Base-by-base conservation (phyloP, 305 asterid species). In the Vinca major region DNA sequence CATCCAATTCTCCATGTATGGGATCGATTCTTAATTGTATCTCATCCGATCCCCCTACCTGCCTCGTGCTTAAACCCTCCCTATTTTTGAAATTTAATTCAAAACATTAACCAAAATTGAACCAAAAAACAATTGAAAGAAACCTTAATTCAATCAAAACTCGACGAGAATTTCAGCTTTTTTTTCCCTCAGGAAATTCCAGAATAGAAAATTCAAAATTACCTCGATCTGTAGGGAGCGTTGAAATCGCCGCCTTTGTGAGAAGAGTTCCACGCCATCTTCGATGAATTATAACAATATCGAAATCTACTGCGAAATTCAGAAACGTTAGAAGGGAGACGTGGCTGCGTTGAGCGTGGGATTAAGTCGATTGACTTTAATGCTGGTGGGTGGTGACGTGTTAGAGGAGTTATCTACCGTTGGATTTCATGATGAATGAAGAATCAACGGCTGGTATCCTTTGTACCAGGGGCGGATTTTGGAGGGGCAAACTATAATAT, bases 1-100 rank as follows among this genome's bases (percentile, higher is more conserved):
- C 86, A 14, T 86, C 95, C 64, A 86, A 78, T 65, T 88, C 95
- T 5, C 77, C 85, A 8, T 83, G 80, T 72, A 80, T 73, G 44
- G 96, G 96, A 73, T 91, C 97, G 50, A 91, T 88, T 71, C 88
- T 85, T 81, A 86, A 73, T 80, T 91, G 96, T 62, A 91, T 80
- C 76, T 91, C 95, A 77, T 84, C 91, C 0, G 91, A 81, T 71
- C 75, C 80, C 8, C 84, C 88, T 73, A 43, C 85, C 70, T 84
- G 80, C 63, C 97, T 85, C 78, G 92, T 85, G 82, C 82, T 91
- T 69, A 91, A 81, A 56, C 97, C 96, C 62, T 82, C 92, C 33
- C 96, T 88, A 79, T 14, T 14, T 58, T 48, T 26, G 33, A 72
- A 69, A 70, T 82, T 19, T 63, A 20, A 43, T 41, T 51, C 41